Conservation (phyloP, 441 rosid genomes). For the Melianthus villosus region DNA sequence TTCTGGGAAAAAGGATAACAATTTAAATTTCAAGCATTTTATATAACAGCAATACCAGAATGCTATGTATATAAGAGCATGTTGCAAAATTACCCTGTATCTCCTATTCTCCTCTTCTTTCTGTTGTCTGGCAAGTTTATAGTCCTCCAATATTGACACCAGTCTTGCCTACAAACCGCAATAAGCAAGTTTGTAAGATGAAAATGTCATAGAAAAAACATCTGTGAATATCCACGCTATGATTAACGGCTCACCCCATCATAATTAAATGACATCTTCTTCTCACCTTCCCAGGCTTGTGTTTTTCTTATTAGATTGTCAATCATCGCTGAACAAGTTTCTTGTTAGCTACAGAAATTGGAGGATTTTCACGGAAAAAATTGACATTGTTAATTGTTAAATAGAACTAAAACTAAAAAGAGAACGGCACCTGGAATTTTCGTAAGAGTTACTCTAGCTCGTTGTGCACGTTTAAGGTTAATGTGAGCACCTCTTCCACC, state of each 20-base stretch:
- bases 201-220: conserved; percentile 2
- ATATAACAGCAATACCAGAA: too few relatives aligned
- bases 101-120: conserved; percentile 85
- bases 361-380: background rate
- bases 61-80: background rate
- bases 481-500: conserved; percentile 69
- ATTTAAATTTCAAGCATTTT: too few relatives aligned
- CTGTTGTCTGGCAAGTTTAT: conserved; percentile 60
- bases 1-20: too few relatives aligned
- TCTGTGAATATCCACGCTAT: conserved; percentile 3
- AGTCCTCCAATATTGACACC: conserved; percentile 73
- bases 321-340: conserved; percentile 30
- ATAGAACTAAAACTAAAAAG: background rate
- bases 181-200: conserved; percentile 1
- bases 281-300: conserved; percentile 41
- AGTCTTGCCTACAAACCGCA: conserved; percentile 39
- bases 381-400: too few relatives aligned
- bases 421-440: conserved; percentile 42
- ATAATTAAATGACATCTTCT: conserved; percentile 33
- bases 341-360: conserved; percentile 7
- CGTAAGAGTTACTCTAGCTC: conserved; percentile 44
- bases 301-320: conserved; percentile 47
- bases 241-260: conserved; percentile 40
- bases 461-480: conserved; percentile 62
- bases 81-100: conserved; percentile 39